These are phyloP conservation scores for Metarhizium brunneum DNA, from an alignment of 2,329 filamentous ascomycete species.

Conservation along the genomic window DNA sequence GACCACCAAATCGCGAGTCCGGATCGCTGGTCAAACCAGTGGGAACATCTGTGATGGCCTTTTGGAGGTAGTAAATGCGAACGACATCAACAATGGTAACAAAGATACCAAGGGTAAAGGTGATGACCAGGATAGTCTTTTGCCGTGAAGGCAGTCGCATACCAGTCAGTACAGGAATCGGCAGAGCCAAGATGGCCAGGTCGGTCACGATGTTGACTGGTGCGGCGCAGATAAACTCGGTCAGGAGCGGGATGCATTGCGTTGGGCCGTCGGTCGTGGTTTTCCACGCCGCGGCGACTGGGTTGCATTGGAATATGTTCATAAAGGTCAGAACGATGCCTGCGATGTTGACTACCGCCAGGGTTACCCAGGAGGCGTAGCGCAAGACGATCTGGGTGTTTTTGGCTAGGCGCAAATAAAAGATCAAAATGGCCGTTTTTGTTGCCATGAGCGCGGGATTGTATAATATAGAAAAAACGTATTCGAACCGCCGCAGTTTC, in stretches of 20 bases:
- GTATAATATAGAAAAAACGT: conserved; percentile 58
- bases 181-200: conserved; percentile 75
- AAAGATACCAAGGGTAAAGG: conserved; percentile 80
- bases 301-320: conserved; percentile 79
- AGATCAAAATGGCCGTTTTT: conserved; percentile 86
- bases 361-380: conserved; percentile 70
- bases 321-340: conserved; percentile 74
- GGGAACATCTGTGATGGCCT: conserved; percentile 45
- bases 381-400: conserved; percentile 69
- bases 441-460: conserved; percentile 86
- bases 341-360: conserved; percentile 69
- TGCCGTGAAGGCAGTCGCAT: conserved; percentile 80
- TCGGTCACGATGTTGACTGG: conserved; percentile 91
- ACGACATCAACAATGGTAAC: conserved; percentile 83
- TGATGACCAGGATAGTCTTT: conserved; percentile 78
- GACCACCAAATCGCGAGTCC: conserved; percentile 39
- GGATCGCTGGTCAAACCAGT: conserved; percentile 26
- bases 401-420: conserved; percentile 76
- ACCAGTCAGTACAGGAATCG: conserved; percentile 77
- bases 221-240: conserved; percentile 63
- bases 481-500: conserved; percentile 49
- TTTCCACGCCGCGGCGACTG: conserved; percentile 61
- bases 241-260: conserved; percentile 47
- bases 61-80: conserved; percentile 81
- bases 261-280: conserved; percentile 21